Percentiles rank a stretch among this genome's conserved stretches.
Conservation (phyloP, 2,329 filamentous ascomycete species). For the Ambrosiella cleistominuta region DNA sequence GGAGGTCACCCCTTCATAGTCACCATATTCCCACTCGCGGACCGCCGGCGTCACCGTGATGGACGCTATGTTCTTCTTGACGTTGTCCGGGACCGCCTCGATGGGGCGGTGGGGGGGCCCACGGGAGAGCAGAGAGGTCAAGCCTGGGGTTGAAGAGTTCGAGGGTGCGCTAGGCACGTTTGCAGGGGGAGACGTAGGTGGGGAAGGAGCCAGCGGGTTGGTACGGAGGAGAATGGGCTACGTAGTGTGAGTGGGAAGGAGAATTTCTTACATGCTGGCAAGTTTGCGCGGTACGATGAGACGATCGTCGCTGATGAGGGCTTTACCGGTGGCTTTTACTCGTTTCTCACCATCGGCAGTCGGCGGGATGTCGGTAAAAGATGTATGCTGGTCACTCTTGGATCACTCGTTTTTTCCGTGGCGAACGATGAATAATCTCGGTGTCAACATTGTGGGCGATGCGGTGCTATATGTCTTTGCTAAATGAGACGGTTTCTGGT, state of each 20-base stretch:
- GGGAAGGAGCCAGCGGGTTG: no score
- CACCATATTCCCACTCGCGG: conserved; percentile 75
- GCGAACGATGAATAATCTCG: conserved; percentile 64
- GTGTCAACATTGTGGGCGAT: conserved; percentile 28
- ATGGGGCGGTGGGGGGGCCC: conserved; percentile 35
- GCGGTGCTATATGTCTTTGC: no score
- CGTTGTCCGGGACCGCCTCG: conserved; percentile 28
- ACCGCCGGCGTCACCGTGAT: conserved; percentile 51
- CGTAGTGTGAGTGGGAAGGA: conserved; percentile 4
- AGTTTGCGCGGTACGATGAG: conserved; percentile 70
- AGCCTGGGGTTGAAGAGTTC: not conserved
- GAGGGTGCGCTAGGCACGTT: no score
- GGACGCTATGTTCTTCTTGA: conserved; percentile 34
- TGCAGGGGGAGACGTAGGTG: no score
- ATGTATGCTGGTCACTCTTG: conserved; percentile 69
- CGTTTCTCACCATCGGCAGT: conserved; percentile 67
- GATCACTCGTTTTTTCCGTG: conserved; percentile 97
- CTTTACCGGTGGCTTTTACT: conserved; percentile 58
- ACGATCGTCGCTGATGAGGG: conserved; percentile 67
- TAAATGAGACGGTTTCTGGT: no score
- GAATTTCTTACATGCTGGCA: conserved; percentile 52
- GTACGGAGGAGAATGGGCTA: not conserved
- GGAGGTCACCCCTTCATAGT: conserved; percentile 68
- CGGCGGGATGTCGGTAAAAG: conserved; percentile 68
- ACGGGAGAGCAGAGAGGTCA: conserved; percentile 36